Base-by-base conservation (phyloP, 345 rosid genomes). In the Bretschneidera sinensis region DNA sequence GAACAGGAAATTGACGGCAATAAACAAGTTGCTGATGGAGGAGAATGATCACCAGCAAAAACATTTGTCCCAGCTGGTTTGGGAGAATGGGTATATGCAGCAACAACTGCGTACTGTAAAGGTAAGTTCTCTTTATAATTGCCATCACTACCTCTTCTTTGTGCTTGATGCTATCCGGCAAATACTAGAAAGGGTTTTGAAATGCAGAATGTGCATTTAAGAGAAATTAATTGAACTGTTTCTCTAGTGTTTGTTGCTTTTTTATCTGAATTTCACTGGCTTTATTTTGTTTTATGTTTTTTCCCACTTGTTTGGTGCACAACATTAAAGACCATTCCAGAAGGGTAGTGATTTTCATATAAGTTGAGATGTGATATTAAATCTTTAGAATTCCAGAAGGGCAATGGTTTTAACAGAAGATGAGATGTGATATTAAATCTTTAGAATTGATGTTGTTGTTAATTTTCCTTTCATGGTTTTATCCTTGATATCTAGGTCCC, bases 11-110 rank as follows among this genome's bases (percentile, higher is more conserved):
- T 76, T 95, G 72, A 60, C 96, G 4, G 98, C 99, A 9, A 95
- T 95, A 98, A 95, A 95, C 74, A 95, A 91, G 75, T 81, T 95
- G 68, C 63, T 95, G 69, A 91, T 95, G 99, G 99, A 95, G 74
- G 98, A 95, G 83, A 95, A 95, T 65, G 99, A 95, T 67, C 87
- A 98, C 6, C 74, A 91, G 64, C 98, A 95, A 79, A 95, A 95
- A 62, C 99, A 95, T 76, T 97, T 95, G 53, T 95, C 99, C 18
- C 99, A 95, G 75, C 76, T 95, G 61, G 98, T 95, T 48, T 82
- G 87, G 43, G 98, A 95, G 68, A 95, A 95, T 71, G 92, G 96
- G 31, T 84, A 75, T 71, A 88, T 88, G 85, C 80, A 82, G 72
- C 98, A 95, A 62, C 98, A 95, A 51, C 64, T 92, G 62, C 98